Percentiles rank a stretch among this genome's conserved stretches.
Conservation (phyloP, 139 green algal genomes). For the Picochlorum sp. region DNA sequence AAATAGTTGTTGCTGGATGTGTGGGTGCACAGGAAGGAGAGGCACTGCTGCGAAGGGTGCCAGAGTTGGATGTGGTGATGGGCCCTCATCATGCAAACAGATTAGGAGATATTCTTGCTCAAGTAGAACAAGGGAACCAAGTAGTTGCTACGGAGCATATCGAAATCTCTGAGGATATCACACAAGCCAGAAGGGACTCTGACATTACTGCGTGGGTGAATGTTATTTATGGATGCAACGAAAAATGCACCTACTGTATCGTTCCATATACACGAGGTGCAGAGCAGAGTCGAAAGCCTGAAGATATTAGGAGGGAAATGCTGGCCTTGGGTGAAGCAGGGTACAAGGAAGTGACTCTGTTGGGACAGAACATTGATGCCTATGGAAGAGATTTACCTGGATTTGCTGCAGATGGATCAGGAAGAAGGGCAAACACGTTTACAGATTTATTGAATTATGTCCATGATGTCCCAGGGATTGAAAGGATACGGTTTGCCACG, state of each 20-base stretch:
- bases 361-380: conserved; percentile 96
- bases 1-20: conserved; percentile 85
- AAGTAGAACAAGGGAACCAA: conserved; percentile 64
- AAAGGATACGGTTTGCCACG: conserved; percentile 92
- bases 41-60: conserved; percentile 78
- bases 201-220: conserved; percentile 95
- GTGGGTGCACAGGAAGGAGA: conserved; percentile 88
- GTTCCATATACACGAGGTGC: conserved; percentile 85
- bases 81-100: conserved; percentile 90
- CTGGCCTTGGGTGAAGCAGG: conserved; percentile 72
- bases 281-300: conserved; percentile 81
- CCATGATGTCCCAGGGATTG: conserved; percentile 83
- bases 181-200: conserved; percentile 68
- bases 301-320: conserved; percentile 74
- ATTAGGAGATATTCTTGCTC: conserved; percentile 76
- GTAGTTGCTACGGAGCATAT: conserved; percentile 65
- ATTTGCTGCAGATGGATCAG: conserved; percentile 64
- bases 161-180: conserved; percentile 85
- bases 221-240: conserved; percentile 99
- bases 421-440: conserved; percentile 81
- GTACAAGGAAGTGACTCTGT: conserved; percentile 95
- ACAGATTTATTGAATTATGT: conserved; percentile 86
- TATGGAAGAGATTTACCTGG: conserved; percentile 88
- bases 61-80: conserved; percentile 98
- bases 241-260: conserved; percentile 97